Evolutionary conservation across 1,284 basidiomycete species (phyloP), one percentile per base, ranked within the genome.

Genomic region (Ganoderma leucocontextum): DNA sequence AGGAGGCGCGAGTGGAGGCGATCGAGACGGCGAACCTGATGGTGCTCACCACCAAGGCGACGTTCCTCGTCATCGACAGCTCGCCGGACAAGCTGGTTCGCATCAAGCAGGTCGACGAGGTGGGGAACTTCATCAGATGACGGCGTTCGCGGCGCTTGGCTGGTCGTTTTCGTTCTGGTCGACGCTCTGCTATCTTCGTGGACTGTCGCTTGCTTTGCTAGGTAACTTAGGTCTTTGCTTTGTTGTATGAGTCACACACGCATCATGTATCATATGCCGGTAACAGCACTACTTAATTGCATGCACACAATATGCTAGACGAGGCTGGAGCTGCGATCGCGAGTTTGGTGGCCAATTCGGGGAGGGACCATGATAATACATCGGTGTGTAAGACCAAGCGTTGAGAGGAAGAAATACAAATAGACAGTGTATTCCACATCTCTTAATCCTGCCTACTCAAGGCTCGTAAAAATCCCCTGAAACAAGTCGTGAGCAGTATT

Each of bases 1-100:
- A 74, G 62, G 68, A 72, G 52, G 76, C 74, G 35, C 67, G 62
- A 22, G 70, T 76, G 41, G 70, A 72, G 64, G 62, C 64, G 41
- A 57, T 75, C 58, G 74, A 76, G 68, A 59, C 64, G 29, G 49
- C 35, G 29, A 63, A 61, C 63, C 49, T 61, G 25, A 67, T 73
- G 69, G 66, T 71, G 49, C 52, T 73, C n/a, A 70, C 67, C 6
- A 73, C 69, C 4, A 60, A 53, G 60, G 66, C 61, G 52, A 69
- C 69, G 10, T 73, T 67, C 66, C 67, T 71, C 25, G 72, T 73
- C 60, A 58, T 73, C 58, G 72, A 71, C 53, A 66, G 65, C 35
- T 25, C 62, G 15, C 55, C 64, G 6, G 62, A 68, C 58, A 49
- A 41, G 64, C 68, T 73, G 22, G 66, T 70, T n/a, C 66, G 65